Conservation (phyloP, 306 rosid species). For the Cucurbita moschata region DNA sequence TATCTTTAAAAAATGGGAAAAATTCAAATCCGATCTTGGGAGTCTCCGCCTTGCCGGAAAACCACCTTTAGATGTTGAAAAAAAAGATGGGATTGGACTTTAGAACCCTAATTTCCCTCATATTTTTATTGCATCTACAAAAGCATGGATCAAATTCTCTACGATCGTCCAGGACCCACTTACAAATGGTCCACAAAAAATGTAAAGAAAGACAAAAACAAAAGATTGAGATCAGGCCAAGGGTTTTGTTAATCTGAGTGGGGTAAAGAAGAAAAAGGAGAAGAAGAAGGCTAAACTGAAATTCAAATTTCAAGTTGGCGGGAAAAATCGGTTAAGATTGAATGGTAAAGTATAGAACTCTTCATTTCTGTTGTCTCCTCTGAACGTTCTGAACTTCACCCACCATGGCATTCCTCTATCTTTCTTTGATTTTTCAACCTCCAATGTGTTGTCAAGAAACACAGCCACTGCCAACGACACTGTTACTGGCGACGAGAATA, state of each 20-base stretch:
- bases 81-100: neutral
- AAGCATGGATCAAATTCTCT: constrained; percentile 21
- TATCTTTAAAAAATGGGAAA: too few relatives aligned
- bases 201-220: neutral
- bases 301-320: constrained; percentile 41
- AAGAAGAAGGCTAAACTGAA: neutral
- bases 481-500: constrained; percentile 71
- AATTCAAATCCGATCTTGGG: too few relatives aligned
- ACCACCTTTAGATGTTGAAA: too few relatives aligned
- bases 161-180: constrained; percentile 12
- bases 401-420: constrained; percentile 99
- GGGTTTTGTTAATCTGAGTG: neutral
- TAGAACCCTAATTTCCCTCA: neutral
- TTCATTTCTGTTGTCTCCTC: constrained; percentile 93
- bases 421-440: constrained; percentile 73
- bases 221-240: neutral
- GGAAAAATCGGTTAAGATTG: constrained; percentile 88
- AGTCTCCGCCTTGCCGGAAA: too few relatives aligned
- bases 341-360: constrained; percentile 89
- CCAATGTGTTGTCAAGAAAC: constrained; percentile 81
- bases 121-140: constrained; percentile 25
- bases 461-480: constrained; percentile 82
- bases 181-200: constrained; percentile 16
- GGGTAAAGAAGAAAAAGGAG: neutral
- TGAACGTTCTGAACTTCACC: constrained; percentile 80